A percentile compares a stretch with the other conserved stretches of the same genome.
These are phyloP conservation scores for Lolium perenne DNA, from an alignment of 176 grass and related monocot species.

Conservation along the genomic window DNA sequence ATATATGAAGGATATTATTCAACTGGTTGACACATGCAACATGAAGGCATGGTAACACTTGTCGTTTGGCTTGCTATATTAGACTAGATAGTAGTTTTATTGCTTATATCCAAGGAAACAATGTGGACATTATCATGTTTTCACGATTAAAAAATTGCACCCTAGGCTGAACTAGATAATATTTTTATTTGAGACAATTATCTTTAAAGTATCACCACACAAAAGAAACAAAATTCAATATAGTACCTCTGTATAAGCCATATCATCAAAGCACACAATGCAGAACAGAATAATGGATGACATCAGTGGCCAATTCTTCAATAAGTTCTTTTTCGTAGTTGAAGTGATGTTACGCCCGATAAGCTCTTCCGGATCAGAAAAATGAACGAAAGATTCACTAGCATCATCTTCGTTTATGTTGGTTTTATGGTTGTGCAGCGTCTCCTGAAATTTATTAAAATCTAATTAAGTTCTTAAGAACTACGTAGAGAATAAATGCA, in stretches of 20 bases:
- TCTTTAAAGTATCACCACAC: neutral
- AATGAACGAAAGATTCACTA: slow-evolving; percentile 32
- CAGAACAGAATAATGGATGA: slow-evolving; percentile 71
- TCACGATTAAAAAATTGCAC: neutral
- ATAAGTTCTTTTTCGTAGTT: slow-evolving; percentile 41
- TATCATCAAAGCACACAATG: slow-evolving; percentile 67
- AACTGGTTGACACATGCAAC: no score
- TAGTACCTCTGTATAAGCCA: slow-evolving; percentile 70
- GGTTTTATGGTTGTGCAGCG: slow-evolving; percentile 62
- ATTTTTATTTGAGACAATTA: neutral
- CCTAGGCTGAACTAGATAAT: neutral
- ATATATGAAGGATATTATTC: no score
- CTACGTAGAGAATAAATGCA: neutral
- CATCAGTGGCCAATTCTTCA: slow-evolving; percentile 77
- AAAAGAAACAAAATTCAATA: neutral
- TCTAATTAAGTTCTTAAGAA: neutral
- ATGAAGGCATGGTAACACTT: no score
- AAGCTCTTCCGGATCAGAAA: neutral
- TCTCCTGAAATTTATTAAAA: slow-evolving; percentile 57
- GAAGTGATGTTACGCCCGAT: neutral
- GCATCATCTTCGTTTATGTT: slow-evolving; percentile 21
- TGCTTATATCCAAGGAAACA: neutral
- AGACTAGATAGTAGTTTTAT: no score
- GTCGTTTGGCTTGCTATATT: no score
- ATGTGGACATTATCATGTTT: neutral